These are phyloP conservation scores for Hordeum vulgare DNA, from an alignment of 176 grass and related monocot species.

Conservation along the genomic window MorexV3_pseudomolecules_assembly NC_058523.1:481473983-481474482, in stretches of 20 bases:
- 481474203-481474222: neutral
- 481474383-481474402: neutral
- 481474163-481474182: neutral
- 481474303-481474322: neutral
- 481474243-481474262: neutral
- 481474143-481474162: neutral
- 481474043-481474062: conserved; percentile 86
- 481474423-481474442: conserved; percentile 13
- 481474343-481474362: neutral
- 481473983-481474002: conserved; percentile 87
- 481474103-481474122: conserved; percentile 96
- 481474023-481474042: conserved; percentile 79
- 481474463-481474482: conserved; percentile 91
- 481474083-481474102: conserved; percentile 94
- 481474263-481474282: neutral
- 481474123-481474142: neutral
- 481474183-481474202: neutral
- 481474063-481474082: conserved; percentile 63
- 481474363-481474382: neutral
- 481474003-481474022: conserved; percentile 98
- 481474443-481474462: conserved; percentile 93
- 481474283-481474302: neutral
- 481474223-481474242: neutral
- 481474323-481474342: neutral
- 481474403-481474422: neutral